phyloP scores from a whole-genome alignment of 345 rosid species.

The Triadica sebifera region DNA sequence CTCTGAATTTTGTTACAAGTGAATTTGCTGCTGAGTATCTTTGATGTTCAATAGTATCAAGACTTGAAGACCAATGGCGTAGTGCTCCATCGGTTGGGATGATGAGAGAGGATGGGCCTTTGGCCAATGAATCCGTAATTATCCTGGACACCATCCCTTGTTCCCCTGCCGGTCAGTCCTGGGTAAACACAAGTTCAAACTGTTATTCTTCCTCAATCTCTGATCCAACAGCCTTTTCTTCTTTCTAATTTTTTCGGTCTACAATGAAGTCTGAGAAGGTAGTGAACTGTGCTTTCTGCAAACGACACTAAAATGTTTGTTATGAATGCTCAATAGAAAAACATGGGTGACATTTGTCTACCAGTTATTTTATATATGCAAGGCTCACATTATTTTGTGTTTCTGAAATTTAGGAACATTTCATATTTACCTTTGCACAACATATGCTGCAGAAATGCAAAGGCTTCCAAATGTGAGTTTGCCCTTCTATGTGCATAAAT shows the following conservation, averaged over 20 bases:
- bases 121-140: too few relatives aligned
- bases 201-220: too few relatives aligned
- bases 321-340: neutral
- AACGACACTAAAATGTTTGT: conserved; percentile 10
- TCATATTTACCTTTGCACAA: conserved; percentile 26
- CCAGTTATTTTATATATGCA: neutral
- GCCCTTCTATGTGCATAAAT: conserved; percentile 12
- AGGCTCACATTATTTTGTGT: conserved; percentile 2
- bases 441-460: conserved; percentile 75
- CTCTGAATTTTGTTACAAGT: too few relatives aligned
- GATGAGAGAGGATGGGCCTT: too few relatives aligned
- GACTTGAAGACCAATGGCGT: too few relatives aligned
- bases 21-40: too few relatives aligned
- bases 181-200: too few relatives aligned
- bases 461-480: conserved; percentile 70
- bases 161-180: too few relatives aligned
- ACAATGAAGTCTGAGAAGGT: neutral
- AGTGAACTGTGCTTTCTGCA: conserved; percentile 8
- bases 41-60: too few relatives aligned
- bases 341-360: neutral
- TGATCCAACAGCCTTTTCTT: too few relatives aligned
- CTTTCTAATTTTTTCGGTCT: neutral
- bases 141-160: too few relatives aligned
- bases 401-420: conserved; percentile 7
- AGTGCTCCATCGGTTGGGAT: too few relatives aligned